Base-by-base conservation (phyloP, 352 stramenopile species). In the Phytophthora fragariaefolia region DNA sequence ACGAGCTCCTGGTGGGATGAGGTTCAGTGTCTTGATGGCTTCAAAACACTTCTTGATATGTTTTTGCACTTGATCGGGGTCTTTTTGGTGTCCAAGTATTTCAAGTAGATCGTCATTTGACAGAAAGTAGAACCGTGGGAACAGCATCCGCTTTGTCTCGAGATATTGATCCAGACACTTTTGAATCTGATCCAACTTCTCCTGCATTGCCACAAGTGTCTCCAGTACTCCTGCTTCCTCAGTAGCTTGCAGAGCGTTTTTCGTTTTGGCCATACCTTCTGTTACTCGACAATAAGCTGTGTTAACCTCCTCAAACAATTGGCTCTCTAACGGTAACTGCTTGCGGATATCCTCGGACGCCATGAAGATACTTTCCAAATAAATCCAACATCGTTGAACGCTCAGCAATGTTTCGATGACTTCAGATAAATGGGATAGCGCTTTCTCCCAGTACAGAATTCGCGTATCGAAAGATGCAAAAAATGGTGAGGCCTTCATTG, bases 281-380 rank as follows among this genome's bases (percentile, higher is more conserved):
- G 89, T 97, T 0, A 96, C 84, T 7, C 66, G 65, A 49, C 75
- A 89, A 32, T 96, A 97, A 17, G 79, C 79, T 22, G 58, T 77
- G 53, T 97, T 96, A 27, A 97, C 90, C 62, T 94, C 84, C 32
- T 97, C 87, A 76, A 97, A 97, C 3, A 97, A 69, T 45, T 79
- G 80, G 26, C 75, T 89, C 63, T 97, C 90, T 8, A 95, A 54
- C 10, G 94, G 94, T 13, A 98, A 71, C 66, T 98, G 94, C 76
- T 97, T 98, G 8, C 88, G 89, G 63, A 98, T 98, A 78, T 98
- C 94, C 66, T 97, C 94, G 2, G 85, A 97, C 1, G 90, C 92
- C 90, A 98, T 98, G 63, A 98, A 98, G 34, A 98, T 98, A 48
- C 77, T 96, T 74, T 98, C 95, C 38, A 98, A 63, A 65, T 98